phyloP scores from a whole-genome alignment of 768 basidiomycete species.

The Auricularia auricula-judae region DNA sequence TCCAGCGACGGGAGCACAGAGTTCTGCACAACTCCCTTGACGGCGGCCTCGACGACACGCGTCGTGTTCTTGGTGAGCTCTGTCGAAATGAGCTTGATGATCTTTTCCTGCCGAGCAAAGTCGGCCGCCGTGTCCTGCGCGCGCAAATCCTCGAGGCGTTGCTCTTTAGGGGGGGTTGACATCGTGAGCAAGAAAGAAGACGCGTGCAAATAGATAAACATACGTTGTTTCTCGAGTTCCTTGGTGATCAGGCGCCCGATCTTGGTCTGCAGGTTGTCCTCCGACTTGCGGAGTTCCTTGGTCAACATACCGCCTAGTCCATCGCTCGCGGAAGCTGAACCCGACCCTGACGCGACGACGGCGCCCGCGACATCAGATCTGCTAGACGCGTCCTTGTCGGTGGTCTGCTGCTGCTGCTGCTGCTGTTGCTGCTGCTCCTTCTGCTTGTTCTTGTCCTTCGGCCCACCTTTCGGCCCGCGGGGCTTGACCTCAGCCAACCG shows the following conservation, averaged over 20 bases:
- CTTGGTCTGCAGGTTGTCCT: conserved; percentile 65
- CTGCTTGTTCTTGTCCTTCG: conserved; percentile 32
- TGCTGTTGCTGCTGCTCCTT: conserved; percentile 15
- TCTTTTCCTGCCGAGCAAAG: conserved; percentile 78
- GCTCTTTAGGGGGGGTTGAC: conserved; percentile 36
- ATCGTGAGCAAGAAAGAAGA: conserved; percentile 6
- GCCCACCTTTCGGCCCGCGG: conserved; percentile 38
- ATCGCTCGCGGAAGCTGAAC: background rate
- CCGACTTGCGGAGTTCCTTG: conserved; percentile 65
- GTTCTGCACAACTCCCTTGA: conserved; percentile 74
- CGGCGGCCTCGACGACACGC: conserved; percentile 79
- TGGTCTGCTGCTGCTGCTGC: background rate
- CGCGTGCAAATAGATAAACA: conserved; percentile 19
- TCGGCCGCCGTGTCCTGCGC: conserved; percentile 69
- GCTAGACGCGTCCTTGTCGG: background rate
- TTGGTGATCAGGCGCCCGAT: conserved; percentile 72
- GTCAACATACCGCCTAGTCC: conserved; percentile 46
- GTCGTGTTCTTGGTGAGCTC: conserved; percentile 83
- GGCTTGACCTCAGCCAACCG: conserved; percentile 39
- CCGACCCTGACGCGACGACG: conserved; percentile 1
- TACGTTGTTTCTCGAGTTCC: conserved; percentile 87
- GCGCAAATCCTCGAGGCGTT: conserved; percentile 75
- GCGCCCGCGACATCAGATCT: background rate
- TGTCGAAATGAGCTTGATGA: conserved; percentile 77
- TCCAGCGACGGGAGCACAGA: conserved; percentile 77